phyloP scores from a whole-genome alignment of 176 grass and related monocot genomes.

The Avena atlantica region DNA sequence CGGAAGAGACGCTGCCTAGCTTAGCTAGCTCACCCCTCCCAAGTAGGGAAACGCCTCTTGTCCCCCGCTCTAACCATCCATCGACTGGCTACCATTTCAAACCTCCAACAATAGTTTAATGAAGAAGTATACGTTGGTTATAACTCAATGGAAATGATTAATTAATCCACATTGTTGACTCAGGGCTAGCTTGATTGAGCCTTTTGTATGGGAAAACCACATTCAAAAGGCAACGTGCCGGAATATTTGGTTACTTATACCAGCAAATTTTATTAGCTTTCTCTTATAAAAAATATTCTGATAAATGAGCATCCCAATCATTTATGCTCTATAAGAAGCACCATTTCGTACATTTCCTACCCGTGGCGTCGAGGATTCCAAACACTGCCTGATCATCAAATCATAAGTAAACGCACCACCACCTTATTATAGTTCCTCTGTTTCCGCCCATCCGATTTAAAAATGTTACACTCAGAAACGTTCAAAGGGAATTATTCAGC shows the following conservation, averaged over 20 bases:
- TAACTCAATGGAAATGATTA: not conserved
- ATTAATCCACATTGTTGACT: constrained; percentile 8
- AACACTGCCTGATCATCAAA: not conserved
- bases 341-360: not conserved
- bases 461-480: not conserved
- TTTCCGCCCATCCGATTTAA: not conserved
- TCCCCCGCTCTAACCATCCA: not conserved
- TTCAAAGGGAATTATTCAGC: not conserved
- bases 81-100: not conserved
- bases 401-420: not conserved
- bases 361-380: not conserved
- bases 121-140: not conserved
- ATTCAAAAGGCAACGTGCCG: not conserved
- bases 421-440: not conserved
- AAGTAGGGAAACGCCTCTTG: too few species aligned
- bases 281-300: not conserved
- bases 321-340: not conserved
- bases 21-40: not conserved
- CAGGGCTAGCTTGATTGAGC: too few species aligned
- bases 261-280: not conserved
- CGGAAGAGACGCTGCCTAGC: constrained; percentile 27
- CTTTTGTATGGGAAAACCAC: not conserved
- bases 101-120: not conserved
- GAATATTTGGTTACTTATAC: not conserved
- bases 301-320: not conserved